Conservation (phyloP, 2,329 filamentous ascomycete genomes). For the Aureobasidium sp. region DNA sequence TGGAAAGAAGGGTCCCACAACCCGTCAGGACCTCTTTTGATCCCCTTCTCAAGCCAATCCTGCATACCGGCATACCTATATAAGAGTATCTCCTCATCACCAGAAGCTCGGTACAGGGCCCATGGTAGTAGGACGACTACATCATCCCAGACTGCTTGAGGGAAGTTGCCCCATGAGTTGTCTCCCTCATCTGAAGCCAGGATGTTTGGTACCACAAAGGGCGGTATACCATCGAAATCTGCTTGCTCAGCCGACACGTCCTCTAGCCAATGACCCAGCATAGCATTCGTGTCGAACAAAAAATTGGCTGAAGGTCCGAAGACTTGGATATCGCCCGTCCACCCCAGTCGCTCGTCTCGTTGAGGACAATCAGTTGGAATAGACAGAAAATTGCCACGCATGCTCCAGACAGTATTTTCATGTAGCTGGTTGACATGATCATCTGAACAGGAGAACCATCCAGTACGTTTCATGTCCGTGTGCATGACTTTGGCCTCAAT, state of each 20-base stretch:
- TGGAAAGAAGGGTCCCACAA: constrained; percentile 32
- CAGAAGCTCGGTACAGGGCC: constrained; percentile 30
- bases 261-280: constrained; percentile 45
- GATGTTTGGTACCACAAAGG: constrained; percentile 22
- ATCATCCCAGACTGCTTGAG: constrained; percentile 36
- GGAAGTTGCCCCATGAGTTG: constrained; percentile 17
- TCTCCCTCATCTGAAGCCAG: constrained; percentile 8
- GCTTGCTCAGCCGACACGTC: constrained; percentile 39
- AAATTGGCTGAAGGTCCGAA: constrained; percentile 48
- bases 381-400: constrained; percentile 53
- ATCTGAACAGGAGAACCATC: constrained; percentile 48
- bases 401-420: constrained; percentile 49
- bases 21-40: constrained; percentile 28
- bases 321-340: constrained; percentile 47
- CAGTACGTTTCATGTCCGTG: constrained; percentile 46
- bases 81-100: constrained; percentile 31
- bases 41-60: constrained; percentile 32
- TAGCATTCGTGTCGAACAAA: constrained; percentile 47
- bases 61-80: constrained; percentile 33
- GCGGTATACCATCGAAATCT: constrained; percentile 21
- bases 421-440: constrained; percentile 48
- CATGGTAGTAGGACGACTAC: constrained; percentile 33
- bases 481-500: constrained; percentile 41
- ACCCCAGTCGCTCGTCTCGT: constrained; percentile 48
- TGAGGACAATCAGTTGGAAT: constrained; percentile 54